These are phyloP conservation scores for Corrigiola litoralis DNA, from an alignment of 179 eudicot genomes.

Conservation along the genomic window DNA sequence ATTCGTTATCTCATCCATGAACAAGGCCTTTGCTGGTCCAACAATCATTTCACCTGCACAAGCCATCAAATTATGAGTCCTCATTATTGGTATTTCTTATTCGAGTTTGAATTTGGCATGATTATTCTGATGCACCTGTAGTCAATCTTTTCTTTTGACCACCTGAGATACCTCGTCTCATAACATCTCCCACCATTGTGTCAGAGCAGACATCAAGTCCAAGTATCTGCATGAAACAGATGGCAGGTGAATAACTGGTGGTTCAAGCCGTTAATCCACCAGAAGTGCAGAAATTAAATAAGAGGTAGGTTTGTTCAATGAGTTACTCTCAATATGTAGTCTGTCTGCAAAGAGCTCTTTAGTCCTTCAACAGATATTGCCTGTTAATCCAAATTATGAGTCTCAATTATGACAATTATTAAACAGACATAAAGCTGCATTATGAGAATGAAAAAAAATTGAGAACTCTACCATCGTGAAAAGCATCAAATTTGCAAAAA, in stretches of 20 bases:
- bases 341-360: slow-evolving; percentile 69
- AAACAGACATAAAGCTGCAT: no score
- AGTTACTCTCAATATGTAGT: slow-evolving; percentile 72
- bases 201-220: slow-evolving; percentile 86
- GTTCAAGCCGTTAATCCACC: background rate
- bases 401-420: no score
- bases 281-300: background rate
- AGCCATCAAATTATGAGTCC: slow-evolving; percentile 1
- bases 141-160: slow-evolving; percentile 95
- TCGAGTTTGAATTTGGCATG: background rate
- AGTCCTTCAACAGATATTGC: slow-evolving; percentile 73
- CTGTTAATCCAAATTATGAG: slow-evolving; percentile 29
- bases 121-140: slow-evolving; percentile 44
- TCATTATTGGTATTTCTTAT: background rate
- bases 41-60: slow-evolving; percentile 79
- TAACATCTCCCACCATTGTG: slow-evolving; percentile 66
- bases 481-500: slow-evolving; percentile 39
- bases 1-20: slow-evolving; percentile 90
- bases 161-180: slow-evolving; percentile 90
- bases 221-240: slow-evolving; percentile 49
- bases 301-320: slow-evolving; percentile 2
- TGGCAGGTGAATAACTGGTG: background rate
- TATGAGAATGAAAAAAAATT: background rate
- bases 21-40: slow-evolving; percentile 73
- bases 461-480: background rate